These are phyloP conservation scores for Ogataea sp. DNA, from an alignment of 805 yeast genomes.

Conservation along the genomic window DNA sequence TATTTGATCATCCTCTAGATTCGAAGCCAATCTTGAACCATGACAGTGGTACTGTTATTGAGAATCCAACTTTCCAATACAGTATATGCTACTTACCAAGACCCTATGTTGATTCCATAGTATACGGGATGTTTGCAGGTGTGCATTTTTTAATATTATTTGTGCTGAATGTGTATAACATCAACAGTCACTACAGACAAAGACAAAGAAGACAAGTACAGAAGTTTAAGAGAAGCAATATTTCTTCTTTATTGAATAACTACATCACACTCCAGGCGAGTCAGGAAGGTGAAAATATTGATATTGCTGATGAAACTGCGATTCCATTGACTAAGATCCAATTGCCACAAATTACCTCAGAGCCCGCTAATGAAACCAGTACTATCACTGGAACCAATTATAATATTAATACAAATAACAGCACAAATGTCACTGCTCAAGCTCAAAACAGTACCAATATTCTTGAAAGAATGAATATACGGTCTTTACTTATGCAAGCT, in stretches of 20 bases:
- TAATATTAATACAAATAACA: too few relatives aligned
- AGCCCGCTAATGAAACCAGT: too few relatives aligned
- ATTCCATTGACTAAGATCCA: too few relatives aligned
- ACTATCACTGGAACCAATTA: too few relatives aligned
- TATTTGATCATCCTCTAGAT: conserved; percentile 4
- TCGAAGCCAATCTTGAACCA: conserved; percentile 20
- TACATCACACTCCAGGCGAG: too few relatives aligned
- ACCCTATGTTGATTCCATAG: conserved; percentile 34
- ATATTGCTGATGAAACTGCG: background rate
- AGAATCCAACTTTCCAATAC: conserved; percentile 27
- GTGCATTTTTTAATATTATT: conserved; percentile 5
- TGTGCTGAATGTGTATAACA: background rate
- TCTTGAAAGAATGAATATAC: background rate
- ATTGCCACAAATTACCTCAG: too few relatives aligned
- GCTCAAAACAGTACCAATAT: too few relatives aligned
- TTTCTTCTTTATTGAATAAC: background rate
- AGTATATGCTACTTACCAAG: conserved; percentile 36
- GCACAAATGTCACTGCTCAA: too few relatives aligned
- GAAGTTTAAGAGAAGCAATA: background rate
- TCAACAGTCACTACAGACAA: background rate
- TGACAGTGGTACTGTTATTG: conserved; percentile 34
- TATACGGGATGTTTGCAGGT: conserved; percentile 31
- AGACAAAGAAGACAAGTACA: too few relatives aligned
- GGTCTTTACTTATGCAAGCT: background rate
- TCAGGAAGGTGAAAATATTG: background rate